Base-by-base conservation (phyloP, 352 stramenopile genomes). In the Pythium periplocum region DNA sequence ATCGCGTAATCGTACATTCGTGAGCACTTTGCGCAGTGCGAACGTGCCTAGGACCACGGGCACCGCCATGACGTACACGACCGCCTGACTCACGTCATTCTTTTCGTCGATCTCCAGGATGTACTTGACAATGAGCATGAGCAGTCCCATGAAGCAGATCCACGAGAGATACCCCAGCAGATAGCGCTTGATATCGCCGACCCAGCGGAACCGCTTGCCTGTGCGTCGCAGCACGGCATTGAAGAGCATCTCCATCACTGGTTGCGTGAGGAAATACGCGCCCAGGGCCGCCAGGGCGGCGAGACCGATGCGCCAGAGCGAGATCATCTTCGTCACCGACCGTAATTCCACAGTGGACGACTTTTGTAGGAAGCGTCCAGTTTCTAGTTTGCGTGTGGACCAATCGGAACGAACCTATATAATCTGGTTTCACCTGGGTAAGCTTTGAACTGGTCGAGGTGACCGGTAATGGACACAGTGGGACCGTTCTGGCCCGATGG, bases 121-220 rank as follows among this genome's bases (percentile, higher is more conserved):
- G 51, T 80, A 80, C 7, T 59, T 39, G 6, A 66, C 75, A 45
- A 88, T 76, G 33, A 84, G 34, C 30, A 83, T 30, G 32, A 89
- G 63, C 30, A 83, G 51, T 31, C 71, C 46, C 37, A 69, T 50
- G 55, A 85, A 83, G 34, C 68, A 59, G 51, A 86, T 70, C 77
- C 82, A 90, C 69, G 81, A 87, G 10, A 94, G 59, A 57, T 88
- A 86, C 12, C 69, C 67, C n/a, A 86, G 46, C 68, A 94, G 74
- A 61, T 87, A 81, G 48, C 77, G 79, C 45, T 92, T 74, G 40
- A 94, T 75, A 59, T 94, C 83, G 9, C 64, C 68, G 57, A 94
- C 77, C 82, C 79, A 92, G 67, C 65, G 75, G 58, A 80, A 83
- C 50, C 70, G 73, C 49, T 88, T 86, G 70, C 75, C 75, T 34